A percentile compares a stretch with the other conserved stretches of the same genome.
phyloP scores from a whole-genome alignment of 1,139 yeast species.

The Pneumocystis murina region DNA sequence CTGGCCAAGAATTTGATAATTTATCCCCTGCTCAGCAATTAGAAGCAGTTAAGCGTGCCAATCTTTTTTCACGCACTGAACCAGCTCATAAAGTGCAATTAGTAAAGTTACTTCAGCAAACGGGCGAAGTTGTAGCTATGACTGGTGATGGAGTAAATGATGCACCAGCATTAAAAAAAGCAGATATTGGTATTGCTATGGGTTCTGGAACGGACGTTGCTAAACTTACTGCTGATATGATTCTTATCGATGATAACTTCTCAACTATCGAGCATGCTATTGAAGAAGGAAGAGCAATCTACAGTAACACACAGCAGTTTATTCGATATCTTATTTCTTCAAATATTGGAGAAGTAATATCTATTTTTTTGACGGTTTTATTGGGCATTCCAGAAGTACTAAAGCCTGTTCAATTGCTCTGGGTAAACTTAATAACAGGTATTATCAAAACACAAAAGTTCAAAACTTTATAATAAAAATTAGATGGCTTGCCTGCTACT shows the following conservation, averaged over 20 bases:
- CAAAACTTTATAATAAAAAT: background rate
- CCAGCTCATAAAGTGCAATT: constrained; percentile 40
- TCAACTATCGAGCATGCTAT: constrained; percentile 36
- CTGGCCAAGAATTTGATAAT: constrained; percentile 66
- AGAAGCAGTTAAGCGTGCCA: constrained; percentile 51
- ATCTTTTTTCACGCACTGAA: constrained; percentile 40
- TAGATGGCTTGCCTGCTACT: constrained; percentile 26
- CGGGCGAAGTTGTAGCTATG: constrained; percentile 49
- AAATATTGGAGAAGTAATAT: constrained; percentile 28
- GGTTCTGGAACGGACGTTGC: constrained; percentile 41
- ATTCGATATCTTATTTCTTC: constrained; percentile 40
- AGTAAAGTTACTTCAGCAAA: constrained; percentile 35
- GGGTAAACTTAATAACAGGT: constrained; percentile 24
- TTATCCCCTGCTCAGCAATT: constrained; percentile 58
- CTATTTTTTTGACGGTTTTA: constrained; percentile 41
- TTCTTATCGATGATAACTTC: constrained; percentile 29
- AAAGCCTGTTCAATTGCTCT: constrained; percentile 33
- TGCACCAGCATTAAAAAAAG: constrained; percentile 63
- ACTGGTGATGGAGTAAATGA: constrained; percentile 84
- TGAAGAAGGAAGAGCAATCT: constrained; percentile 36
- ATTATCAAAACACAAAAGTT: background rate
- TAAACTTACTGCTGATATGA: constrained; percentile 42
- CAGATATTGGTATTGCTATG: constrained; percentile 73
- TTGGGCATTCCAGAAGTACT: constrained; percentile 36
- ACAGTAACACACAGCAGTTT: constrained; percentile 38